Percentiles rank a stretch among this genome's conserved stretches.
phyloP scores from a whole-genome alignment of 2,329 filamentous ascomycete species.

The Zasmidium angulare region DNA sequence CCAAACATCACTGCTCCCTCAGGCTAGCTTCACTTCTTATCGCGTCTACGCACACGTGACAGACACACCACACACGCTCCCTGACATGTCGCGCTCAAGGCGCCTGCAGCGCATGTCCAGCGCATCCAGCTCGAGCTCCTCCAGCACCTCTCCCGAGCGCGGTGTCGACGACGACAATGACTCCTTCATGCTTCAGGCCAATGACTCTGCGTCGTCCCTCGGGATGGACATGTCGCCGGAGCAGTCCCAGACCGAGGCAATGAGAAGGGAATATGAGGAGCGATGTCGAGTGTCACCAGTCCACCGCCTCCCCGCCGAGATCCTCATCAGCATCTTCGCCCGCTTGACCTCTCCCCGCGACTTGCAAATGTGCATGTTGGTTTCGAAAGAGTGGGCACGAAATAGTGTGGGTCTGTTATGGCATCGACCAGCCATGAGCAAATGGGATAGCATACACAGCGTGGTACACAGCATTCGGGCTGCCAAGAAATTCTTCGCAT shows the following conservation, averaged over 20 bases:
- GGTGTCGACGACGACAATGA: constrained; percentile 89
- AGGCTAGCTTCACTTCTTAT: background rate
- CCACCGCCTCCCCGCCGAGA: constrained; percentile 84
- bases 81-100: constrained; percentile 28
- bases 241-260: constrained; percentile 67
- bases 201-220: constrained; percentile 91
- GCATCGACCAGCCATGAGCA: constrained; percentile 89
- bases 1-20: background rate
- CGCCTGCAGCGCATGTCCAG: constrained; percentile 32
- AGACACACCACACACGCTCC: background rate
- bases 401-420: constrained; percentile 92
- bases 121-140: constrained; percentile 53
- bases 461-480: constrained; percentile 78
- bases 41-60: background rate
- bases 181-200: constrained; percentile 77
- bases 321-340: constrained; percentile 88
- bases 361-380: constrained; percentile 83
- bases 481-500: constrained; percentile 78
- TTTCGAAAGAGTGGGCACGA: constrained; percentile 89
- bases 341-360: constrained; percentile 73
- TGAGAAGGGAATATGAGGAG: constrained; percentile 55
- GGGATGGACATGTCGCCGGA: constrained; percentile 62
- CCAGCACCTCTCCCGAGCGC: constrained; percentile 71
- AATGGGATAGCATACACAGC: constrained; percentile 74
- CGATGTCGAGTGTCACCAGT: constrained; percentile 73